Conservation (phyloP, 148 eudicot species). For the Cornus controversa region DNA sequence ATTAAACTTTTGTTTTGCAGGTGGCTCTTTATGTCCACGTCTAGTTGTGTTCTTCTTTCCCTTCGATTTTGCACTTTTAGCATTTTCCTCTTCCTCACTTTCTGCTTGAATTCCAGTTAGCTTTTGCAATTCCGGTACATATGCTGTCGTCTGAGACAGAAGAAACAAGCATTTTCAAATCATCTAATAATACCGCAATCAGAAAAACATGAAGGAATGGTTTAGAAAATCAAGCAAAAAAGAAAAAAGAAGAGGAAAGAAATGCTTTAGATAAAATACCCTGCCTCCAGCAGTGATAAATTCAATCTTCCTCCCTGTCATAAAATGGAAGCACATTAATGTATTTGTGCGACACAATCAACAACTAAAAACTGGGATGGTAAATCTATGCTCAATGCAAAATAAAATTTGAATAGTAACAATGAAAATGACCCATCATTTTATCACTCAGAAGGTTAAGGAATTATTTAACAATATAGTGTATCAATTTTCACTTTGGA, state of each 20-base stretch:
- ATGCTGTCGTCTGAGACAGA: slow-evolving; percentile 80
- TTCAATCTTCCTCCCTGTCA: slow-evolving; percentile 82
- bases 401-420: background rate
- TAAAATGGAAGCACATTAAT: slow-evolving; percentile 1
- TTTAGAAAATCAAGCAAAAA: background rate
- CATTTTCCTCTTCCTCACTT: slow-evolving; percentile 35
- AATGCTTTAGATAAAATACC: slow-evolving; percentile 41
- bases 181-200: background rate
- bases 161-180: background rate
- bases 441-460: background rate
- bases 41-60: slow-evolving; percentile 28
- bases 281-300: slow-evolving; percentile 88
- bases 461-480: background rate
- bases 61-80: slow-evolving; percentile 33
- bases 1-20: slow-evolving; percentile 25
- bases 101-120: slow-evolving; percentile 55
- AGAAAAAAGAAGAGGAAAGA: background rate
- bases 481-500: background rate
- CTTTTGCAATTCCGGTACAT: slow-evolving; percentile 87
- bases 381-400: background rate
- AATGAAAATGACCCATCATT: background rate
- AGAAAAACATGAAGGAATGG: background rate
- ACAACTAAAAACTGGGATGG: slow-evolving; percentile 3
- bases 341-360: background rate
- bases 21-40: slow-evolving; percentile 24